Base-by-base conservation (phyloP, 108 stramenopile genomes). In the Aurantiochytrium sp. region DNA sequence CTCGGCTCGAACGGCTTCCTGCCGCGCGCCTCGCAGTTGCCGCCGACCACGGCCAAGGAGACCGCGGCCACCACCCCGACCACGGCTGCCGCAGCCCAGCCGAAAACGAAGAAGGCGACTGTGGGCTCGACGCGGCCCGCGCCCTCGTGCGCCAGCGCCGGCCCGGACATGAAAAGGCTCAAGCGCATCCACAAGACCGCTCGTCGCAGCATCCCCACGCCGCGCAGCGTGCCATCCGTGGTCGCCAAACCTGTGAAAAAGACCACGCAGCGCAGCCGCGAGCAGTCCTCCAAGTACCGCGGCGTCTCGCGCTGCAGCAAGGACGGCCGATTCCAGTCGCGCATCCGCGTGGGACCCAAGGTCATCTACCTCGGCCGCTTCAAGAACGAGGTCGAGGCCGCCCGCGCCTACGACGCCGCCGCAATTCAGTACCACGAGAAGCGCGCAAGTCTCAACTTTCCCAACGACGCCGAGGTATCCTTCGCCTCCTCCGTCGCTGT, bases 281-380 rank as follows among this genome's bases (percentile, higher is more conserved):
- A 48, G 73, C 39, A 48, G 42, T 81, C 73, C 39, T 81, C 73
- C 2, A 37, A 81, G 73, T 81, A 48, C 45, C 73, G 73, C 39
- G 73, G 73, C 45, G 73, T 81, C 21, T 48, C 42, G 27, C 21
- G 73, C 24, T 81, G 73, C 73, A 48, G 42, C 73, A 81, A 81
- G 73, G 73, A 81, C 3, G 73, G 73, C 17, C 39, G 73, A 17
- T 81, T 81, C 3, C 73, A 81, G 45, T 41, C 73, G 39, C 73
- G 73, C 73, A 81, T 81, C 3, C 73, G 73, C 24, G 73, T 81
- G n/a, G 73, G 73, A 2, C 42, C 73, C 2, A 81, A 81, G 73
- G 73, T 81, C 3, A 81, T 81, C 19, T 81, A 81, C 73, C 73
- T 81, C 30, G 73, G 73, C 1, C 73, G 73, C 45, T 81, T 81